phyloP scores from a whole-genome alignment of 345 rosid genomes.

The Salix viminalis region DNA sequence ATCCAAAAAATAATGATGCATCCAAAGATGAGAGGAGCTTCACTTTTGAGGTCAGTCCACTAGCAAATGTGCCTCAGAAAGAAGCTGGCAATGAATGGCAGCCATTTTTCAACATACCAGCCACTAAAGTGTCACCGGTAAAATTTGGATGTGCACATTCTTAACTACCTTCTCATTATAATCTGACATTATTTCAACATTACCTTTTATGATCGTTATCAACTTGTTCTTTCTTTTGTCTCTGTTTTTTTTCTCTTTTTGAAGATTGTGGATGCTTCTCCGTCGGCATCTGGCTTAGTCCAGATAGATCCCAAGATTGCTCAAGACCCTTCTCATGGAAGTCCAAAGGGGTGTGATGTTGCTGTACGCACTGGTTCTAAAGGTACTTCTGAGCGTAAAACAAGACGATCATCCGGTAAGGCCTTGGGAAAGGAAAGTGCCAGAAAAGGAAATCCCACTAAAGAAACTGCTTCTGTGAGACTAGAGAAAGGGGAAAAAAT shows the following conservation, averaged over 20 bases:
- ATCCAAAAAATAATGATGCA: slow-evolving; percentile 36
- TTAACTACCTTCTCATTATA: background rate
- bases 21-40: slow-evolving; percentile 47
- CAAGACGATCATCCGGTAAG: slow-evolving; percentile 61
- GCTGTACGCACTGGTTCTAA: slow-evolving; percentile 36
- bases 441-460: slow-evolving; percentile 46
- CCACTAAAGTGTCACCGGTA: slow-evolving; percentile 42
- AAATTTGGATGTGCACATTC: background rate
- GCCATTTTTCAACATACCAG: slow-evolving; percentile 32
- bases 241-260: slow-evolving; percentile 17
- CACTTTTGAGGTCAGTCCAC: slow-evolving; percentile 44
- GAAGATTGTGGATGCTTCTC: slow-evolving; percentile 58
- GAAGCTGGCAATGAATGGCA: slow-evolving; percentile 2
- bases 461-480: slow-evolving; percentile 40
- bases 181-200: background rate
- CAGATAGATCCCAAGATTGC: slow-evolving; percentile 40
- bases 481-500: slow-evolving; percentile 49
- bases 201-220: background rate
- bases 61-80: slow-evolving; percentile 22
- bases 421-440: slow-evolving; percentile 54
- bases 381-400: slow-evolving; percentile 63
- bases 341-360: slow-evolving; percentile 35
- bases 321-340: slow-evolving; percentile 31
- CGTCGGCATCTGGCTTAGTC: slow-evolving; percentile 42
- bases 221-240: slow-evolving; percentile 2